These are phyloP conservation scores for Epichloe coenophiala DNA, from an alignment of 2,329 filamentous ascomycete genomes.

Conservation along the genomic window DNA sequence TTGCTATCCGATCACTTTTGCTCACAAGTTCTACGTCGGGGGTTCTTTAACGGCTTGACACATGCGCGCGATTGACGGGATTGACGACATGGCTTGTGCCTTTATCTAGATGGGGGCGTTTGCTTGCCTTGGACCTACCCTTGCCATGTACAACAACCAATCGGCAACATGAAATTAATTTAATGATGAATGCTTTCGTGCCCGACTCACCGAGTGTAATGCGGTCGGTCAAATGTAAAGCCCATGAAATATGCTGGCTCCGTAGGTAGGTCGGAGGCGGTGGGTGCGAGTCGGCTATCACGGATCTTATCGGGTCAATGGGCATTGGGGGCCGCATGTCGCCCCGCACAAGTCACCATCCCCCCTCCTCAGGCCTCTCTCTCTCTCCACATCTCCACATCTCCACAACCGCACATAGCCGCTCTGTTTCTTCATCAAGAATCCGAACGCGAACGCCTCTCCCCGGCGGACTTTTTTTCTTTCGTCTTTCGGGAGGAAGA, in stretches of 20 bases:
- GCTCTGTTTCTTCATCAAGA: background rate
- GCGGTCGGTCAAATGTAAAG: too few relatives aligned
- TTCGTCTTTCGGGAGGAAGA: background rate
- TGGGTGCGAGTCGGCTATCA: slow-evolving; percentile 2
- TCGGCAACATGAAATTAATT: slow-evolving; percentile 1
- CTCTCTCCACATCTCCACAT: background rate
- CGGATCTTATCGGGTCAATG: slow-evolving; percentile 8
- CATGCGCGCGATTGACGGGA: background rate
- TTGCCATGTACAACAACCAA: slow-evolving; percentile 3
- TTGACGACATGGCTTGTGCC: slow-evolving; percentile 1
- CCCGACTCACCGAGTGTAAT: too few relatives aligned
- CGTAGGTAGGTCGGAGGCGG: background rate
- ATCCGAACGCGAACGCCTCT: background rate
- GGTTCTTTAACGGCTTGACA: background rate
- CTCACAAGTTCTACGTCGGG: background rate
- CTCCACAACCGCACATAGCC: slow-evolving; percentile 1
- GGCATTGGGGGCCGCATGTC: background rate
- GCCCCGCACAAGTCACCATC: too few relatives aligned
- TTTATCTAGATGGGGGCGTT: slow-evolving; percentile 4
- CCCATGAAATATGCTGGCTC: too few relatives aligned
- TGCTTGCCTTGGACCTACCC: slow-evolving; percentile 2
- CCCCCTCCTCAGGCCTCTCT: background rate
- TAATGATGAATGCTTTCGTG: background rate
- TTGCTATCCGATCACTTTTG: slow-evolving; percentile 3
- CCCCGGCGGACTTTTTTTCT: background rate